Conservation (phyloP, 1,284 basidiomycete genomes). For the Calocybe gambosa region DNA sequence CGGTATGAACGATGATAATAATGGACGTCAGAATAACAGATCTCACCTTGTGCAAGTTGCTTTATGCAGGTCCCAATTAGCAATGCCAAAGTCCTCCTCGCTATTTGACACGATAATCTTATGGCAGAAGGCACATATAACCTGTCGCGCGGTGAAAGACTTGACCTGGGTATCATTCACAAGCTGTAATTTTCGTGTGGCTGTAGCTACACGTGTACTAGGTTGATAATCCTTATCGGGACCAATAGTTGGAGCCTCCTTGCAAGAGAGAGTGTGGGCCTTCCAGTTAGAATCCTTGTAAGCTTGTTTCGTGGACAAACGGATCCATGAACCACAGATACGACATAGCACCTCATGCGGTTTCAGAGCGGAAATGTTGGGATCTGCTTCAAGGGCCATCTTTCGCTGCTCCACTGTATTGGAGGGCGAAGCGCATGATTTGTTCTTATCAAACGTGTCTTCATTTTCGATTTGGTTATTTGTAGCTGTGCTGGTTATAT, state of each 20-base stretch:
- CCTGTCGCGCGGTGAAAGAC: conserved; percentile 34
- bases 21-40: background rate
- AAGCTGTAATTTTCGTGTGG: conserved; percentile 51
- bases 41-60: conserved; percentile 40
- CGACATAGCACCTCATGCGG: conserved; percentile 49
- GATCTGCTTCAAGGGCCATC: conserved; percentile 46
- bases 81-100: conserved; percentile 48
- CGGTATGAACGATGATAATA: background rate
- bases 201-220: conserved; percentile 48
- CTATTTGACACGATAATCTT: conserved; percentile 35
- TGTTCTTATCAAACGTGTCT: conserved; percentile 14
- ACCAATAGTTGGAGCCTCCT: conserved; percentile 25
- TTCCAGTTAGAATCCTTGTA: conserved; percentile 51
- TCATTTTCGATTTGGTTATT: conserved; percentile 13
- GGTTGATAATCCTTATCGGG: conserved; percentile 32
- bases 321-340: conserved; percentile 56
- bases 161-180: conserved; percentile 57
- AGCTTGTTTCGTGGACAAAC: conserved; percentile 31
- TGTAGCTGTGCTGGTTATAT: conserved; percentile 2
- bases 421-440: conserved; percentile 10
- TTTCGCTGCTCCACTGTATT: conserved; percentile 36
- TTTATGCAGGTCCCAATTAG: conserved; percentile 58
- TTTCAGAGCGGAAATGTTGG: conserved; percentile 41
- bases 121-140: conserved; percentile 48
- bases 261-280: conserved; percentile 40